Evolutionary conservation across 352 stramenopile genomes (phyloP), one percentile per base, ranked within the genome.

Genomic region (Pilasporangium apinafurcum): DNA sequence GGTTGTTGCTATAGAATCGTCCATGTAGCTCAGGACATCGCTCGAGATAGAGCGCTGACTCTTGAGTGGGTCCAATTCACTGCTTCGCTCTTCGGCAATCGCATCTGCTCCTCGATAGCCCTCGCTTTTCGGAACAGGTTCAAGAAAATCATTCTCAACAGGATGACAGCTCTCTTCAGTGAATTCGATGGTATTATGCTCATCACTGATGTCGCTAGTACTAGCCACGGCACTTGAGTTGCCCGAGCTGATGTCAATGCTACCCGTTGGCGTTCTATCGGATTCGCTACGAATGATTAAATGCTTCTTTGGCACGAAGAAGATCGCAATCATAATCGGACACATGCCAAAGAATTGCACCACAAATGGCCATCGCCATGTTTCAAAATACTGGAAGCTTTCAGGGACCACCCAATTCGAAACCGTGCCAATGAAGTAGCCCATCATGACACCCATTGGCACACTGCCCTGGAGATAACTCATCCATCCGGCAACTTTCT

Each of bases 331-430:
- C 51, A 84, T 86, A 48, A 92, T 76, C 1, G 80, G 80, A 17
- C 80, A 59, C 52, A 90, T 65, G 16, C 59, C 60, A 10, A 92
- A 1, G 45, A 90, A 90, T 58, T 92, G 80, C n/a, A 87, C 54
- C n/a, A 90, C 46, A 37, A 92, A 92, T 0, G 80, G 80, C 80
- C 77, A 92, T 22, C 80, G 73, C 80, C 80, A 92, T 33, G 72
- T 87, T 48, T 83, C 68, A 22, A 89, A 68, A 4, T 73, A 51
- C 31, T 66, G 56, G 43, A 77, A 83, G 43, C 56, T 76, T 53
- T 86, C 75, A 1, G 69, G 68, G 14, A 86, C 75, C 40, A 92
- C 48, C 78, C 78, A 90, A 41, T 90, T 90, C 37, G 72, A 83
- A 2, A 92, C 74, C 0, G 74, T 88, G 33, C 81, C 81, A 14